A percentile compares a stretch with the other conserved stretches of the same genome.
phyloP scores from a whole-genome alignment of 371 early-diverging fungal genomes.

The Batkoa obscura region DNA sequence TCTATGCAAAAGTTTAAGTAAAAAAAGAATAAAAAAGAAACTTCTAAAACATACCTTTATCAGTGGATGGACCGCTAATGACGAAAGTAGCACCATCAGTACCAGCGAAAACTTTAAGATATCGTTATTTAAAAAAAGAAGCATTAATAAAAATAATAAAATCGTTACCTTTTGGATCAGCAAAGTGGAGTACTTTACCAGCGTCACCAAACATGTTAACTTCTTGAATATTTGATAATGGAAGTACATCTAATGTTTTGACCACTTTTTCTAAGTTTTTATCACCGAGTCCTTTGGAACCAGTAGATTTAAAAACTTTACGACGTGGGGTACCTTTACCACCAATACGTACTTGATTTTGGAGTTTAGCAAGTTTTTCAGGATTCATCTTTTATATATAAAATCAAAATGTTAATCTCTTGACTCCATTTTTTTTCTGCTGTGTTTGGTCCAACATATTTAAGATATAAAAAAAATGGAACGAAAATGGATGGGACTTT shows the following conservation, averaged over 20 bases:
- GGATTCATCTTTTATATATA: slow-evolving; percentile 48
- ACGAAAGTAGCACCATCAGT: slow-evolving; percentile 1
- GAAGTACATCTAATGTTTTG: slow-evolving; percentile 74
- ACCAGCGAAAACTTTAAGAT: background rate
- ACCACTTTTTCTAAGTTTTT: slow-evolving; percentile 71
- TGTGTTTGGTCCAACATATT: too few relatives aligned
- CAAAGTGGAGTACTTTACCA: slow-evolving; percentile 86
- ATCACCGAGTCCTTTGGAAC: slow-evolving; percentile 49
- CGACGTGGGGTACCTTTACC: slow-evolving; percentile 82
- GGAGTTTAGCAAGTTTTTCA: slow-evolving; percentile 89
- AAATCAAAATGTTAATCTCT: too few relatives aligned
- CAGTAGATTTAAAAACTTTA: slow-evolving; percentile 66
- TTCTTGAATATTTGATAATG: slow-evolving; percentile 77
- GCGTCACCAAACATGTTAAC: slow-evolving; percentile 97
- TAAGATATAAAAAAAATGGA: too few relatives aligned
- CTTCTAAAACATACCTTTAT: background rate
- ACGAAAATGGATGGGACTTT: too few relatives aligned
- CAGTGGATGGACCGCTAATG: background rate
- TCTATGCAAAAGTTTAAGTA: slow-evolving; percentile 24
- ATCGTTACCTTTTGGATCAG: slow-evolving; percentile 61
- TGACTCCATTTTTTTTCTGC: too few relatives aligned
- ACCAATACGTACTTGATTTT: slow-evolving; percentile 80
- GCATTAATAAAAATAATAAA: background rate
- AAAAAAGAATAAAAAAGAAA: too few relatives aligned
- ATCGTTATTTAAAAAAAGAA: too few relatives aligned